Evolutionary conservation across 2,329 filamentous ascomycete species (phyloP), one percentile per base, ranked within the genome.

Genomic region (Aureobasidium leucospermi): DNA sequence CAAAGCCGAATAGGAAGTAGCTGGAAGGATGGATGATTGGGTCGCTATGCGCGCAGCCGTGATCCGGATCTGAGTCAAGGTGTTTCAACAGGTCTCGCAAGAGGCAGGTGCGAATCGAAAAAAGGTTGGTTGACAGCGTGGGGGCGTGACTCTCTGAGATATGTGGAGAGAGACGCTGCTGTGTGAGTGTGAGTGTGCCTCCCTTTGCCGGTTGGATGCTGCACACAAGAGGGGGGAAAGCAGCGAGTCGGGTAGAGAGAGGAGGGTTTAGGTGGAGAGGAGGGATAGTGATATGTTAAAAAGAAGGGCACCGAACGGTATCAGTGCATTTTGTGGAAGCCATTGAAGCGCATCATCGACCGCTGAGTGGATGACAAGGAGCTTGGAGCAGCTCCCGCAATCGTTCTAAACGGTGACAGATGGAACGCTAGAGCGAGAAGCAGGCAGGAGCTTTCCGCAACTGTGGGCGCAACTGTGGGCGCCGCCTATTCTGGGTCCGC

Each of bases 341-440:
- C 57, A 59, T 59, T 59, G 58, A 41, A 59, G 58, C 58, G 58
- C 58, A 59, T 59, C 58, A 59, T 59, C 58, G 58, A 23, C 58
- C 48, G 58, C 58, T 59, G 39, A 59, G 58, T 59, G 58, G 47
- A 53, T 59, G 58, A 59, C 39, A 41, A 48, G 52, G 48, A 59
- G 58, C 58, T 59, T 59, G 58, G 47, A 59, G 58, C 58, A 59
- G 55, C 55, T 48, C 52, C 43, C 57, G 46, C 57, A 59, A 59
- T 59, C 58, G 58, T 52, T 59, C 58, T 53, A 59, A 59, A 23
- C 57, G 57, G 57, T 59, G 57, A 59, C 57, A 59, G 57, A 59
- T 59, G 46, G 57, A 59, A 34, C 57, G 38, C 46, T 49, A 59
- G 57, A 59, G 57, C 45, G 47, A 51, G 58, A 41, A 46, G 58